Evolutionary conservation across 2,329 filamentous ascomycete species (phyloP).

Genomic region (Monilinia laxa): DNA sequence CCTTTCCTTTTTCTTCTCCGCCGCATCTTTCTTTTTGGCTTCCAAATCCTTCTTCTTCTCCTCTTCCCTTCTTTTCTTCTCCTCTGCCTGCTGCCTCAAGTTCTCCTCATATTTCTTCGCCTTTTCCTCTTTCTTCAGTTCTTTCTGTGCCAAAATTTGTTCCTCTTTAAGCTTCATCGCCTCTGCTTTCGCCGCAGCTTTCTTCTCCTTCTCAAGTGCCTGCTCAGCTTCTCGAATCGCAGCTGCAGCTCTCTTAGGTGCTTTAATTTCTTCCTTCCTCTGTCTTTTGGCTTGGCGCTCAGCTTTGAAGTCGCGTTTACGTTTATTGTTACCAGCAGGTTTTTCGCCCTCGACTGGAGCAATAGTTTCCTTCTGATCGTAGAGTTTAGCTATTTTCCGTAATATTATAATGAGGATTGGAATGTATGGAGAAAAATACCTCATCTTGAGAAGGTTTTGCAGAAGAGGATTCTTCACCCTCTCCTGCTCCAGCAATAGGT

Average conservation of each 20-base stretch:
- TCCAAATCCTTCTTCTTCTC: constrained; percentile 1
- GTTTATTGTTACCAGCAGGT: constrained; percentile 11
- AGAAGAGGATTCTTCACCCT: background rate
- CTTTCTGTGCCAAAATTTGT: background rate
- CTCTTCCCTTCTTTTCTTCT: constrained; percentile 3
- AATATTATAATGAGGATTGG: background rate
- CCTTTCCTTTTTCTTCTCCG: background rate
- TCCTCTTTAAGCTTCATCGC: background rate
- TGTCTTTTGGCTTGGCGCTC: constrained; percentile 19
- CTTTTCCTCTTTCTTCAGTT: background rate
- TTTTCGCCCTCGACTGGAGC: background rate
- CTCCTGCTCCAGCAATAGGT: background rate
- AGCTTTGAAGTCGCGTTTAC: constrained; percentile 17
- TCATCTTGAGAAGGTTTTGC: background rate
- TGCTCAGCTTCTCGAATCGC: background rate
- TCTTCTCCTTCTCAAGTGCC: constrained; percentile 4
- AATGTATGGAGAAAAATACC: background rate
- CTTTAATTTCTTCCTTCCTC: background rate
- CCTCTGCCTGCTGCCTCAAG: constrained; percentile 3
- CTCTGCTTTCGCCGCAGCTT: background rate
- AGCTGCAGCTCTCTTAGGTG: constrained; percentile 12
- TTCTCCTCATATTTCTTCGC: background rate
- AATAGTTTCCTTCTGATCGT: background rate
- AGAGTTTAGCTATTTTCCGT: constrained; percentile 8
- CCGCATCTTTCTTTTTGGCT: background rate